Base-by-base conservation (phyloP, 2,329 filamentous ascomycete genomes). In the Ceratocystiopsis sp. region DNA sequence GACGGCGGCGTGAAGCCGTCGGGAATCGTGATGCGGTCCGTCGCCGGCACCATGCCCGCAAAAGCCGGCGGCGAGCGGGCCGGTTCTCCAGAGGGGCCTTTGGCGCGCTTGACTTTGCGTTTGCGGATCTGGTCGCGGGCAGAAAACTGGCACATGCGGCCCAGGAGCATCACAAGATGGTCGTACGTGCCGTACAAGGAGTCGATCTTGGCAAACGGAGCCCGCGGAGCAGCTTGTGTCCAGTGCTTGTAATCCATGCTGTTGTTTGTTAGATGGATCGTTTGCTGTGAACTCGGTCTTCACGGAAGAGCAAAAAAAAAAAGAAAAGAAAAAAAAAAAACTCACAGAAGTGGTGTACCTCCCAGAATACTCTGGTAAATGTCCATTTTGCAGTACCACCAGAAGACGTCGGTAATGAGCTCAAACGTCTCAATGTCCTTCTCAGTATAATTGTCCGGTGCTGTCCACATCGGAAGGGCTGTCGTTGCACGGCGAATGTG, bases 311-410 rank as follows among this genome's bases (percentile, higher is more conserved):
- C 25, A 38, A 14, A 5, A n/a, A 12, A 32, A 32, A 32, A 32
- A 32, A 32, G 12, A 12, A 32, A 12, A 12, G 7, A 32, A 7
- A 32, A 32, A 32, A 7, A 32, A 32, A 16, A 6, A 19, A 71
- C 85, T 70, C 66, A 94, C 85, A 95, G 79, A 39, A 93, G 66
- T 48, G 72, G 72, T 37, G 89, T 87, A 10, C 85, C 89, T 51
- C 87, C 91, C 19, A 96, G 65, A 47, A 95, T 75, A 56, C 84
- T 86, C 58, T 95, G 89, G 52, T 89, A 93, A 10, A 83, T 76
- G 57, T 96, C 91, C 66, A 95, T 91, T 59, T 94, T 93, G 53
- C 75, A 80, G 57, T 87, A 95, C 83, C 86, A 95, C 87, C 89
- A 98, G 56, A 82, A 93, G 6, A 96, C 62, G 60, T 96, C 91